Base-by-base conservation (phyloP, 1,139 yeast genomes). In the Geotrichum bryndzae region DNA sequence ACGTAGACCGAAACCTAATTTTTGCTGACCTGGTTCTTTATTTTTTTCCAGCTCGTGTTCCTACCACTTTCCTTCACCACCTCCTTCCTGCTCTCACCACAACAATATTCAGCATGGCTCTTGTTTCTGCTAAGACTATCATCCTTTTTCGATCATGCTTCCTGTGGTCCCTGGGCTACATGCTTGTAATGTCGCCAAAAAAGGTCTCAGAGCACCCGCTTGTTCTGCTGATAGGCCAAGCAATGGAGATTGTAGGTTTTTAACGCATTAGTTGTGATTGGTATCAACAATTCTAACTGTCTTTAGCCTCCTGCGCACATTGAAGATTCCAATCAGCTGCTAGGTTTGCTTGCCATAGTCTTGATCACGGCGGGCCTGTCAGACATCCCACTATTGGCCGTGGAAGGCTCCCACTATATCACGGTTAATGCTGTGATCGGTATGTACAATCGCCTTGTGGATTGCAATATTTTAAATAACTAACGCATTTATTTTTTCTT, bases 181-280 rank as follows among this genome's bases (percentile, higher is more conserved):
- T 73, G 64, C 70, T 81, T 29, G 68, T 76, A 41, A 73, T 72
- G 51, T 76, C 76, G 58, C 82, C 83, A 0, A 61, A 66, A 7
- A 59, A 64, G 4, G 62, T 81, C n/a, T 68, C 76, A 18, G 70
- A 72, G 15, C 73, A 82, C 57, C 78, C 81, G n/a, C 76, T 82
- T 54, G 78, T 82, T 6, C 65, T 83, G 2, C 72, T 84, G 15
- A 73, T 85, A 59, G 85, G 87, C 1, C 82, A 80, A 67, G 84
- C 88, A 33, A 81, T 85, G 83, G 76, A 76, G 65, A 73, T 82
- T 64, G 75, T 68, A 61, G 54, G 73, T 64, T 31, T 13, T 56
- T 11, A 53, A 22, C 31, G 38, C 22, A 54, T 52, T 15, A 3
- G 3, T 11, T 27, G 3, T 27, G 13, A 7, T 29, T 25, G 51